Conservation (phyloP, 2,329 filamentous ascomycete genomes). For the Diplodia seriata region DNA sequence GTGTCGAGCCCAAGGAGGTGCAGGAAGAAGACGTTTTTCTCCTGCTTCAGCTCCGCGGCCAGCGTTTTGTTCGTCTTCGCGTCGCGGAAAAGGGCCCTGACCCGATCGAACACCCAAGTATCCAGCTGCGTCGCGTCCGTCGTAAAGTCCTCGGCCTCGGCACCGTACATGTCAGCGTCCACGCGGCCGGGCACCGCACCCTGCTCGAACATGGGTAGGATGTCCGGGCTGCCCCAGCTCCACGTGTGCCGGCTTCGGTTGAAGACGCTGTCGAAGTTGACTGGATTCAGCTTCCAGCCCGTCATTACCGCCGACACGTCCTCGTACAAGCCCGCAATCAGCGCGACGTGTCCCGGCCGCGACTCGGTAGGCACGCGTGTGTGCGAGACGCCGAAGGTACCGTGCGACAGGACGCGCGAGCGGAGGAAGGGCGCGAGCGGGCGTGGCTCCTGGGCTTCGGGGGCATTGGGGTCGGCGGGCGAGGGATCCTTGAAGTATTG, state of each 20-base stretch:
- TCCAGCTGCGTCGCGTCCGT: slow-evolving; percentile 81
- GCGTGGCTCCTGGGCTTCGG: slow-evolving; percentile 69
- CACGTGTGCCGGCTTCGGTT: slow-evolving; percentile 96
- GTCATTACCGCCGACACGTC: slow-evolving; percentile 97
- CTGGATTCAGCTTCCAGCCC: slow-evolving; percentile 97
- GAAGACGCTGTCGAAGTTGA: slow-evolving; percentile 98
- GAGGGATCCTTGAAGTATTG: slow-evolving; percentile 91
- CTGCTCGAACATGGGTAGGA: slow-evolving; percentile 94
- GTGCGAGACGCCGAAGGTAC: slow-evolving; percentile 96
- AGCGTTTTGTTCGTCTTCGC: slow-evolving; percentile 80
- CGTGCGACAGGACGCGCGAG: slow-evolving; percentile 84
- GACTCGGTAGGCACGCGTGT: slow-evolving; percentile 97
- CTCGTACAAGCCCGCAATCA: slow-evolving; percentile 96
- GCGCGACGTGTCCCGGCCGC: slow-evolving; percentile 90
- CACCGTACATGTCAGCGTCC: slow-evolving; percentile 82
- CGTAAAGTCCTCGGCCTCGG: slow-evolving; percentile 90
- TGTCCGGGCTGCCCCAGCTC: slow-evolving; percentile 99
- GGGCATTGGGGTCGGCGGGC: slow-evolving; percentile 61
- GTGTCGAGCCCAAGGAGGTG: slow-evolving; percentile 94
- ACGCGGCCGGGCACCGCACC: slow-evolving; percentile 89
- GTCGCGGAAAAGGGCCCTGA: slow-evolving; percentile 83
- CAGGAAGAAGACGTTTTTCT: slow-evolving; percentile 93
- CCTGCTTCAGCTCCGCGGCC: slow-evolving; percentile 73
- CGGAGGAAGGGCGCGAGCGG: slow-evolving; percentile 91
- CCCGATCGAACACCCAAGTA: slow-evolving; percentile 93